phyloP scores from a whole-genome alignment of 2,329 filamentous ascomycete species.

The Calonectria henricotiae region DNA sequence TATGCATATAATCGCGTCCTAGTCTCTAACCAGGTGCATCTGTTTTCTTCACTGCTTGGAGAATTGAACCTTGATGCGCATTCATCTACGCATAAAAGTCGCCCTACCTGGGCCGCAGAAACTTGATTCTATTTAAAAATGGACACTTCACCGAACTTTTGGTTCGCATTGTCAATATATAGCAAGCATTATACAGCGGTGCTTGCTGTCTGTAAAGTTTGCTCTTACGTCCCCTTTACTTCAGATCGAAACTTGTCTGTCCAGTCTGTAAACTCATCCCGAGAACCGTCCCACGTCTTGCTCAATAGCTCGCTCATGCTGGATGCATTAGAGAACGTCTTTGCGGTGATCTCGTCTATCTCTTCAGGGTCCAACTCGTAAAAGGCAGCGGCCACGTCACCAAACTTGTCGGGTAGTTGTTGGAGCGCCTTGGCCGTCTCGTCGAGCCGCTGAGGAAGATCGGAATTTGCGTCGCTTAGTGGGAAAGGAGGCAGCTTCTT shows the following conservation, averaged over 20 bases:
- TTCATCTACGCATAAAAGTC: no score
- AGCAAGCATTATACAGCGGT: not conserved
- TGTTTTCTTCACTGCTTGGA: no score
- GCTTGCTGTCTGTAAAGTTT: not conserved
- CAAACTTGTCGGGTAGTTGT: slow-evolving; percentile 77
- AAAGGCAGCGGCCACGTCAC: slow-evolving; percentile 80
- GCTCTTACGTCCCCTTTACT: slow-evolving; percentile 62
- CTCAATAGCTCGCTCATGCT: slow-evolving; percentile 70
- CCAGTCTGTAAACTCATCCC: slow-evolving; percentile 88
- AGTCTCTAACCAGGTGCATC: no score
- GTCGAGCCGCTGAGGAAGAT: slow-evolving; percentile 67
- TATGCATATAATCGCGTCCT: no score
- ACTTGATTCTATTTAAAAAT: not conserved
- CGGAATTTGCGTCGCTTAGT: slow-evolving; percentile 50
- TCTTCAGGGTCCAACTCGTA: slow-evolving; percentile 77
- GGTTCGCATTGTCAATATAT: not conserved
- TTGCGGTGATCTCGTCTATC: slow-evolving; percentile 73
- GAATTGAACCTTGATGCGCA: no score
- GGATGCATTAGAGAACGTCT: slow-evolving; percentile 75
- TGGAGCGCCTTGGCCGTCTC: slow-evolving; percentile 71
- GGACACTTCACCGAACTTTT: not conserved
- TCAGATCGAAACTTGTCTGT: slow-evolving; percentile 71
- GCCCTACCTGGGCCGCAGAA: no score
- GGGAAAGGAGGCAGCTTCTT: slow-evolving; percentile 70
- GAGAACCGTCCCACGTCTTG: slow-evolving; percentile 74